Evolutionary conservation across 2,329 filamentous ascomycete species (phyloP).

Genomic region (Aspergillus felis): DNA sequence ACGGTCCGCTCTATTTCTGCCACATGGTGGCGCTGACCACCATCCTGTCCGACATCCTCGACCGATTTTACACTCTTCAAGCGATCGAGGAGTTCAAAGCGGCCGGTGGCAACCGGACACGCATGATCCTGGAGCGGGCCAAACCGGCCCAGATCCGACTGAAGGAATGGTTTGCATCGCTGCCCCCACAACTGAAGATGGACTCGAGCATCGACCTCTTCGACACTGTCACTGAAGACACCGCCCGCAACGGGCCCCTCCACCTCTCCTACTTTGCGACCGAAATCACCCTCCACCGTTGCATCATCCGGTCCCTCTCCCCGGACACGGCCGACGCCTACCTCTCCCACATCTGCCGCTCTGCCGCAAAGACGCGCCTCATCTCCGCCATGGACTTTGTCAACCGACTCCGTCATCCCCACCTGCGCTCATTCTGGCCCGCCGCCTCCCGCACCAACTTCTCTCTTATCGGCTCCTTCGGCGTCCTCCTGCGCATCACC

Average conservation of each 20-base stretch:
- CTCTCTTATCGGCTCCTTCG: conserved; percentile 90
- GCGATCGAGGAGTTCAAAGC: conserved; percentile 44
- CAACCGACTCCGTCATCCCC: conserved; percentile 80
- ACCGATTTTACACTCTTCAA: conserved; percentile 50
- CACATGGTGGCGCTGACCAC: conserved; percentile 51
- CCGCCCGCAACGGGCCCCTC: conserved; percentile 60
- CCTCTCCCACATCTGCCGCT: conserved; percentile 86
- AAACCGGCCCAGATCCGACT: conserved; percentile 52
- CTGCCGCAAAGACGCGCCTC: conserved; percentile 85
- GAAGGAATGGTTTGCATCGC: conserved; percentile 50
- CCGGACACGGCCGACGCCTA: conserved; percentile 65
- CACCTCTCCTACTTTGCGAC: conserved; percentile 92
- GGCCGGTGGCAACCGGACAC: conserved; percentile 43
- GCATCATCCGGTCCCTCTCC: conserved; percentile 77
- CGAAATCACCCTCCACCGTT: conserved; percentile 87
- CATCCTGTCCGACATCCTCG: conserved; percentile 50
- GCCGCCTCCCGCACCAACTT: conserved; percentile 63
- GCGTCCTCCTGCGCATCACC: conserved; percentile 83
- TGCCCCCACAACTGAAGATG: conserved; percentile 49
- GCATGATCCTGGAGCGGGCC: conserved; percentile 49
- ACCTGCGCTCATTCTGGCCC: conserved; percentile 84
- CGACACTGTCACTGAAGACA: conserved; percentile 38
- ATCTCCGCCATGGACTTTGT: conserved; percentile 98
- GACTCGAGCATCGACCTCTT: conserved; percentile 46
- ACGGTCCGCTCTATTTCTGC: conserved; percentile 46